Evolutionary conservation across 2,329 filamentous ascomycete species (phyloP).

Genomic region (Exophiala phaeomuriformis): DNA sequence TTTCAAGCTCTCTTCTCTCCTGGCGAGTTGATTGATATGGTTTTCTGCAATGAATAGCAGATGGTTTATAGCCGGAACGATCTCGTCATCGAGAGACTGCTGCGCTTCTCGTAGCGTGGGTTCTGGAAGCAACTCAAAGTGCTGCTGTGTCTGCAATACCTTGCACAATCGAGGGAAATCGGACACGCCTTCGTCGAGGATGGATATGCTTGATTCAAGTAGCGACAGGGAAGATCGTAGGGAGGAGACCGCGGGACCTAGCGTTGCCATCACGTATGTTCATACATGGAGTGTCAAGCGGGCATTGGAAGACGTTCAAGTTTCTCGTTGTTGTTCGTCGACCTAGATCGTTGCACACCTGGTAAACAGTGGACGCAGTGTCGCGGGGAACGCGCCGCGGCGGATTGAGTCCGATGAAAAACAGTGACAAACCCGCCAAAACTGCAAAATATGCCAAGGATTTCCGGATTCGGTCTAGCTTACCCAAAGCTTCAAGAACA

Average conservation of each 20-base stretch:
- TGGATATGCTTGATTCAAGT: conserved; percentile 56
- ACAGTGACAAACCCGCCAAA: conserved; percentile 4
- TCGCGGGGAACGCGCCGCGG: conserved; percentile 2
- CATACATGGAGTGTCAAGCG: background rate
- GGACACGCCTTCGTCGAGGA: conserved; percentile 53
- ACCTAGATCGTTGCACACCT: background rate
- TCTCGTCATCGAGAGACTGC: conserved; percentile 75
- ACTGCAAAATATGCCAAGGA: conserved; percentile 15
- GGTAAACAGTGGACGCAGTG: background rate
- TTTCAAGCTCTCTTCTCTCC: conserved; percentile 75
- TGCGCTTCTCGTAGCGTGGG: conserved; percentile 75
- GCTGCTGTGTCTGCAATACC: conserved; percentile 62
- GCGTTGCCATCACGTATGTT: conserved; percentile 32
- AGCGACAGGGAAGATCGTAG: conserved; percentile 54
- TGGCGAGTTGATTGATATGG: conserved; percentile 72
- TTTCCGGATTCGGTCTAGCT: conserved; percentile 2
- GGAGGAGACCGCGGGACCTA: conserved; percentile 54
- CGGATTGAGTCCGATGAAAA: background rate
- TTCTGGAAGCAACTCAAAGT: conserved; percentile 89
- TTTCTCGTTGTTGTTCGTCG: background rate
- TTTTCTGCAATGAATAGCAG: conserved; percentile 75
- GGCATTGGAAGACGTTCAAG: background rate
- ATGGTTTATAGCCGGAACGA: conserved; percentile 74
- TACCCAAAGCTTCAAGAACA: conserved; percentile 2
- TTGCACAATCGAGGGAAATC: conserved; percentile 57